phyloP scores from a whole-genome alignment of 306 rosid genomes.

The Urtica urens region DNA sequence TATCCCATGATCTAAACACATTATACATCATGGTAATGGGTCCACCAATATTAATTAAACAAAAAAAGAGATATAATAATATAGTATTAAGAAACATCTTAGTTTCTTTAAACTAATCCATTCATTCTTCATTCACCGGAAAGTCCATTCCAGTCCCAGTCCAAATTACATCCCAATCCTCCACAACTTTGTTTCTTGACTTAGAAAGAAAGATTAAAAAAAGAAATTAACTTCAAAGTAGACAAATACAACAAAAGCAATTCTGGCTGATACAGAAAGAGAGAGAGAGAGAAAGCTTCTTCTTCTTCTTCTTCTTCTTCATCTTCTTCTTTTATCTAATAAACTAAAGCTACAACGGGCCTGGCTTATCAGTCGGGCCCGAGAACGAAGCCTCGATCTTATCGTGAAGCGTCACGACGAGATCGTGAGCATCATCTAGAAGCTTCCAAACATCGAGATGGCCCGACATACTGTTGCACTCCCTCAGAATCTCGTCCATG shows the following conservation, averaged over 20 bases:
- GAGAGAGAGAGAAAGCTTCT: not conserved
- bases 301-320: conserved; percentile 14
- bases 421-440: conserved; percentile 85
- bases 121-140: conserved; percentile 3
- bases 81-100: not conserved
- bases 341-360: no score
- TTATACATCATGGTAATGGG: no score
- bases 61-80: not conserved
- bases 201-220: not conserved
- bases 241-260: conserved; percentile 6
- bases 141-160: no score
- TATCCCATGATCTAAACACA: no score
- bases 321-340: no score
- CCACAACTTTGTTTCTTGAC: not conserved
- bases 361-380: no score
- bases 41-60: not conserved
- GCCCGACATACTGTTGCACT: conserved; percentile 96
- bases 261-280: no score
- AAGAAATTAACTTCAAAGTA: conserved; percentile 2
- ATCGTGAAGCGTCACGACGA: conserved; percentile 94
- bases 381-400: conserved; percentile 62
- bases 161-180: conserved; percentile 1
- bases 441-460: conserved; percentile 96
- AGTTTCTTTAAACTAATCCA: conserved; percentile 1
- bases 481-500: conserved; percentile 98